Evolutionary conservation across 1,284 basidiomycete genomes (phyloP).

Genomic region (Schizophyllum amplum): DNA sequence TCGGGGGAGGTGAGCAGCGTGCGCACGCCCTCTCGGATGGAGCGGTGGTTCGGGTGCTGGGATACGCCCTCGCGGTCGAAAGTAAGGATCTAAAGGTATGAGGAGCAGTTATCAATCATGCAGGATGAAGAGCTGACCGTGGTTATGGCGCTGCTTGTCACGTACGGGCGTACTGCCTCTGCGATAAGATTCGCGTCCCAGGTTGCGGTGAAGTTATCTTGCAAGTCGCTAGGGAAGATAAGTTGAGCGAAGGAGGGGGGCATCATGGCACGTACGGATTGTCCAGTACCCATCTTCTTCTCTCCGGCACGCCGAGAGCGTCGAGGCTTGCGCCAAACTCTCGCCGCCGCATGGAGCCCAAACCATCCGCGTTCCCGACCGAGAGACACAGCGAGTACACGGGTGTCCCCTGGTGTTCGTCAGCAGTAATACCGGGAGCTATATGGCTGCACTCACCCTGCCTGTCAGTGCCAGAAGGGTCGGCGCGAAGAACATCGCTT

Average conservation of each 20-base stretch:
- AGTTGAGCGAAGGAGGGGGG: conserved; percentile 2
- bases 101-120: conserved; percentile 2
- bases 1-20: conserved; percentile 29
- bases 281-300: conserved; percentile 58
- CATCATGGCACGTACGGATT: conserved; percentile 55
- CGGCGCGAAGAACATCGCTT: conserved; percentile 89
- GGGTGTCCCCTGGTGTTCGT: conserved; percentile 13
- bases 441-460: conserved; percentile 6
- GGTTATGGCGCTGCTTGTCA: conserved; percentile 52
- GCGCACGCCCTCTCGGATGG: conserved; percentile 53
- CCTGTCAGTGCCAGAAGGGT: conserved; percentile 52
- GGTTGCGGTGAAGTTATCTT: conserved; percentile 64
- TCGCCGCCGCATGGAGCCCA: conserved; percentile 52
- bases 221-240: conserved; percentile 44
- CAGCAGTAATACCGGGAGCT: conserved; percentile 1
- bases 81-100: conserved; percentile 83
- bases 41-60: conserved; percentile 84
- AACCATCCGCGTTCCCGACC: conserved; percentile 72
- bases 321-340: conserved; percentile 70
- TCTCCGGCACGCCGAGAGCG: conserved; percentile 56
- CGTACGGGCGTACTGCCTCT: conserved; percentile 48
- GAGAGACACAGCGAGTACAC: conserved; percentile 57
- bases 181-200: conserved; percentile 68
- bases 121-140: conserved; percentile 38
- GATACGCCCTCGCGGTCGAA: conserved; percentile 85